Conservation (phyloP, 176 grass and related monocot genomes). For the Saccharum officinarum region DNA sequence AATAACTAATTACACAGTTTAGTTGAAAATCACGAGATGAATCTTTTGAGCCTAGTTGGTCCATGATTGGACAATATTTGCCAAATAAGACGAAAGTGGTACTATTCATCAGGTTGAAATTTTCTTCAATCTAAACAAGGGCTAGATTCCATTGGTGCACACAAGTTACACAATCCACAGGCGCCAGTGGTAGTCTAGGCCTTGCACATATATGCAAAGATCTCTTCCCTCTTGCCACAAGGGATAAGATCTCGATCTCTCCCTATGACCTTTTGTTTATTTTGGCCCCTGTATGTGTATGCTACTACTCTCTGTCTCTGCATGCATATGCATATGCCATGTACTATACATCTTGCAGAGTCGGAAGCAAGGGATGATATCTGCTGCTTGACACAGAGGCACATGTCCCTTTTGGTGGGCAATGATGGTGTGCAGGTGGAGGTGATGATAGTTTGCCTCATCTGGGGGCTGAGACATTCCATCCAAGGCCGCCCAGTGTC, state of each 20-base stretch:
- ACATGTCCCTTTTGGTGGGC: constrained; percentile 50
- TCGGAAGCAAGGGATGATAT: constrained; percentile 47
- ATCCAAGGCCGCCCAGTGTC: constrained; percentile 67
- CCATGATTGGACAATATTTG: no score
- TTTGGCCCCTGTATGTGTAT: not conserved
- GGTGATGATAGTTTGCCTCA: constrained; percentile 72
- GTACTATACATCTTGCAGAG: constrained; percentile 41
- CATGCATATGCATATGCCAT: not conserved
- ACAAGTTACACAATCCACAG: constrained; percentile 45
- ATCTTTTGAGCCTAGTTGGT: no score
- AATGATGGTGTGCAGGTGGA: constrained; percentile 62
- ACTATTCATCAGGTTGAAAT: no score
- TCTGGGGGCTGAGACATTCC: constrained; percentile 83
- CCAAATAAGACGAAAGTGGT: no score
- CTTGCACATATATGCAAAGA: constrained; percentile 47
- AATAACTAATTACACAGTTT: no score
- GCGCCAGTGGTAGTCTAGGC: not conserved
- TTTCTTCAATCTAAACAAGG: no score
- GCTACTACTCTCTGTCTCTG: constrained; percentile 28
- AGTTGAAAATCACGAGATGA: no score
- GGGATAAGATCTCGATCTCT: constrained; percentile 41
- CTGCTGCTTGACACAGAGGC: constrained; percentile 45
- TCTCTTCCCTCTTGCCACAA: constrained; percentile 57
- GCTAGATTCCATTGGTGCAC: constrained; percentile 60
- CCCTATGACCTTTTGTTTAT: constrained; percentile 27